Conservation (phyloP, 2,329 filamentous ascomycete genomes). For the Atkinsonella hypoxylon region DNA sequence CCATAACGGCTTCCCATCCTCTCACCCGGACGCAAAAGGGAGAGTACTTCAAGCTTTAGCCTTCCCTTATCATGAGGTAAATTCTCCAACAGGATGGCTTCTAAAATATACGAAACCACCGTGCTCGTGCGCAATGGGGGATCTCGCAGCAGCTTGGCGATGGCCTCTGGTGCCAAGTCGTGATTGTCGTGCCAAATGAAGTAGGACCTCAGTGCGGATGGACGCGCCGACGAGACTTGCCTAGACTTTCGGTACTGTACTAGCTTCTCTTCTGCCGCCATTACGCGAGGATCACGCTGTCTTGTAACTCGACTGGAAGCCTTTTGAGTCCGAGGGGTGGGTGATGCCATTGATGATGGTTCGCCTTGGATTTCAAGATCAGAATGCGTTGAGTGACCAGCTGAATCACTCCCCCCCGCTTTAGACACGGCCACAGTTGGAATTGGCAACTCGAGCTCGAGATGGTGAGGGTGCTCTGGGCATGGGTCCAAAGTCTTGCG, state of each 20-base stretch:
- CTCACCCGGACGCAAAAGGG: slow-evolving; percentile 16
- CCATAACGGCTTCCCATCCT: slow-evolving; percentile 14
- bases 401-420: not conserved
- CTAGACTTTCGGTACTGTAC: slow-evolving; percentile 23
- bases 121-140: slow-evolving; percentile 46
- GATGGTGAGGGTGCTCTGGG: slow-evolving; percentile 58
- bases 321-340: not conserved
- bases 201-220: slow-evolving; percentile 42
- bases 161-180: slow-evolving; percentile 31
- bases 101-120: slow-evolving; percentile 46
- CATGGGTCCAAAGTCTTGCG: slow-evolving; percentile 53
- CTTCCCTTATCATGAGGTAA: slow-evolving; percentile 36
- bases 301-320: not conserved
- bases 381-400: not conserved
- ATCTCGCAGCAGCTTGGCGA: slow-evolving; percentile 45
- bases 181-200: slow-evolving; percentile 49
- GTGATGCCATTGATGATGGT: not conserved
- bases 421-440: slow-evolving; percentile 23
- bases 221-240: slow-evolving; percentile 13
- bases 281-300: slow-evolving; percentile 27
- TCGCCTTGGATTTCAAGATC: not conserved
- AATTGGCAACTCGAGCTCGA: slow-evolving; percentile 56
- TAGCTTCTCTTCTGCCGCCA: slow-evolving; percentile 29
- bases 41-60: slow-evolving; percentile 32
- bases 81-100: slow-evolving; percentile 37